Conservation (phyloP, 352 stramenopile genomes). For the Globisporangium cylindrosporum region DNA sequence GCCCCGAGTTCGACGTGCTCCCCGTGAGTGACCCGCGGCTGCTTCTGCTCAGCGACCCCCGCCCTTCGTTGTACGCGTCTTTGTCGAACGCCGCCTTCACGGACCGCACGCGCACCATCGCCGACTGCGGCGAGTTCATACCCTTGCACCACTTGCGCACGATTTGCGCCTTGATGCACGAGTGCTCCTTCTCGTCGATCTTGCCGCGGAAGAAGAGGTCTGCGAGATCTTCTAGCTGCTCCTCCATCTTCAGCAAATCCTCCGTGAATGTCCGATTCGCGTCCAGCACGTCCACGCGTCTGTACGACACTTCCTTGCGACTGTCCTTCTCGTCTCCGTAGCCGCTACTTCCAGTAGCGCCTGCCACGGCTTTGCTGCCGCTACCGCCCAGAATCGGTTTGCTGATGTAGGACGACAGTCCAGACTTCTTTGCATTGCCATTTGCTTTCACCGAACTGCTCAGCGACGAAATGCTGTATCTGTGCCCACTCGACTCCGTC, state of each 20-base stretch:
- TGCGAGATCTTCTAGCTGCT: slow-evolving; percentile 68
- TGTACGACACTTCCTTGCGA: slow-evolving; percentile 53
- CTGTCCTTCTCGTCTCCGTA: slow-evolving; percentile 37
- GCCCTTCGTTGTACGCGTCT: slow-evolving; percentile 15
- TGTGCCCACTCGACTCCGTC: slow-evolving; percentile 29
- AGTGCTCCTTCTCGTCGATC: slow-evolving; percentile 84
- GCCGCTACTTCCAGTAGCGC: slow-evolving; percentile 10
- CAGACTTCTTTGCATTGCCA: slow-evolving; percentile 20
- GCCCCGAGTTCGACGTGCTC: slow-evolving; percentile 22
- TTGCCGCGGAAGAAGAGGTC: slow-evolving; percentile 73
- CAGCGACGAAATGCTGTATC: slow-evolving; percentile 42
- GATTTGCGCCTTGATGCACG: slow-evolving; percentile 81
- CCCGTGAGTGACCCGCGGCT: slow-evolving; percentile 25
- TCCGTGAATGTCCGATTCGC: slow-evolving; percentile 62
- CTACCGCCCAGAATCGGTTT: slow-evolving; percentile 46
- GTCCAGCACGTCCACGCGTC: slow-evolving; percentile 68
- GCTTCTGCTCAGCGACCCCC: slow-evolving; percentile 18
- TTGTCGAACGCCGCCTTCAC: slow-evolving; percentile 52
- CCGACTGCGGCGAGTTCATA: slow-evolving; percentile 75
- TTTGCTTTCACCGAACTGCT: slow-evolving; percentile 28
- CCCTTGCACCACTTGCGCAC: slow-evolving; percentile 80
- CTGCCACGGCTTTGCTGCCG: slow-evolving; percentile 14
- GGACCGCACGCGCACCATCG: slow-evolving; percentile 65
- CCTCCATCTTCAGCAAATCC: slow-evolving; percentile 77
- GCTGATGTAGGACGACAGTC: slow-evolving; percentile 64